Evolutionary conservation across 139 green algal genomes (phyloP).

Genomic region (Yamagishiella unicocca): DNA sequence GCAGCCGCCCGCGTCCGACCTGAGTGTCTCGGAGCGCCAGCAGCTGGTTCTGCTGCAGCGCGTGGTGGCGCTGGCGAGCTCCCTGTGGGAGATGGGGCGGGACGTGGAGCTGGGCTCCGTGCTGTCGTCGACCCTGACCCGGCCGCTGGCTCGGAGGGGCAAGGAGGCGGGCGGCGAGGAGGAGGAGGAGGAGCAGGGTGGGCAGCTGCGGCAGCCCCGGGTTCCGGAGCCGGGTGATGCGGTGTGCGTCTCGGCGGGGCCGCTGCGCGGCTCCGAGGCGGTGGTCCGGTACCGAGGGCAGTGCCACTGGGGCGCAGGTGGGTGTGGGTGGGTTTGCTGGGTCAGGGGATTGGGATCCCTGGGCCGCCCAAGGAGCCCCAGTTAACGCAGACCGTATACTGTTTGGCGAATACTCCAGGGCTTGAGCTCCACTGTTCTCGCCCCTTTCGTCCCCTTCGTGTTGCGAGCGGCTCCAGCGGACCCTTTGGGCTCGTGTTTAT

Average conservation of each 20-base stretch:
- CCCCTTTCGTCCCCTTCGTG: no score
- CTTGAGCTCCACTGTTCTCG: no score
- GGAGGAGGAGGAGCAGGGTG: not conserved
- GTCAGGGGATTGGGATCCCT: not conserved
- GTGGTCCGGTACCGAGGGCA: constrained; percentile 25
- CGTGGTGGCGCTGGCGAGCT: constrained; percentile 14
- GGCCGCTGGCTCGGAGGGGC: not conserved
- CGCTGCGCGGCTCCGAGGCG: not conserved
- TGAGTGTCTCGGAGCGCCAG: not conserved
- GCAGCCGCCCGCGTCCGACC: no score
- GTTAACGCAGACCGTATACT: no score
- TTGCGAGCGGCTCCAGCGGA: no score
- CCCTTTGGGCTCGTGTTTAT: no score
- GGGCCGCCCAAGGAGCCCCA: no score
- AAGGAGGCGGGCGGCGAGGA: no score
- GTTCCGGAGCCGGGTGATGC: not conserved
- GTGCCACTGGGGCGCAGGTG: constrained; percentile 30
- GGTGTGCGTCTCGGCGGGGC: constrained; percentile 9
- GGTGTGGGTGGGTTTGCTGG: not conserved
- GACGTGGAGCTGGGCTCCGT: not conserved
- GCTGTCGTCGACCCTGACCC: constrained; percentile 18
- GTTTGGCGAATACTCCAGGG: no score
- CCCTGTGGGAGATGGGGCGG: not conserved
- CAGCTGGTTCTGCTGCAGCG: constrained; percentile 34
- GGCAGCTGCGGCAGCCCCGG: not conserved